A percentile compares a stretch with the other conserved stretches of the same genome.
These are phyloP conservation scores for Saccharomyces eubayanus DNA, from an alignment of 805 yeast genomes.

Conservation along the genomic window DNA sequence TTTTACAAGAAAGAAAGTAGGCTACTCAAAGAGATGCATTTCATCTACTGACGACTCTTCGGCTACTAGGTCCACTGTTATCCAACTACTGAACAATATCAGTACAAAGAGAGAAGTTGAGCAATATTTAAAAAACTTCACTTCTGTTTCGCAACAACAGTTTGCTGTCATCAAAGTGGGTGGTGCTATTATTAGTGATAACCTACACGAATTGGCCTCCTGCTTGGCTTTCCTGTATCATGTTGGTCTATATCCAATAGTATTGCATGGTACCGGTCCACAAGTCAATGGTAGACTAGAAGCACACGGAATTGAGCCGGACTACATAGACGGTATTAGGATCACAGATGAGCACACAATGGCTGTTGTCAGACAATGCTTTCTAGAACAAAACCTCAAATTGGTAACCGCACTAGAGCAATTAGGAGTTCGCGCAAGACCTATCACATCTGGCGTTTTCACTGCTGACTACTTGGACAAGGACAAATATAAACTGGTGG, in stretches of 20 bases:
- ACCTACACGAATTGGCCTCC: slow-evolving; percentile 85
- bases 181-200: slow-evolving; percentile 96
- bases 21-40: slow-evolving; percentile 22
- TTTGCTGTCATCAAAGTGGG: slow-evolving; percentile 98
- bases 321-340: slow-evolving; percentile 91
- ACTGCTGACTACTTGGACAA: slow-evolving; percentile 86
- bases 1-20: slow-evolving; percentile 18
- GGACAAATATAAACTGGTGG: slow-evolving; percentile 87
- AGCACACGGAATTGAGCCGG: slow-evolving; percentile 90
- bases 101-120: slow-evolving; percentile 98
- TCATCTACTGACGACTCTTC: slow-evolving; percentile 20
- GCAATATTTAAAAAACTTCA: slow-evolving; percentile 91
- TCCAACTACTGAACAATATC: slow-evolving; percentile 88
- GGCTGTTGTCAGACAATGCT: slow-evolving; percentile 92
- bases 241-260: slow-evolving; percentile 94
- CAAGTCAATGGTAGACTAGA: slow-evolving; percentile 93
- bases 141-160: slow-evolving; percentile 92
- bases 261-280: slow-evolving; percentile 97
- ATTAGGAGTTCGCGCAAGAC: slow-evolving; percentile 96
- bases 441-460: slow-evolving; percentile 96
- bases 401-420: slow-evolving; percentile 92
- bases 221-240: slow-evolving; percentile 94
- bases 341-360: slow-evolving; percentile 91
- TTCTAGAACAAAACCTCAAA: slow-evolving; percentile 89
- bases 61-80: slow-evolving; percentile 82